Evolutionary conservation across 805 yeast genomes (phyloP).

Genomic region (Teunomyces lycoperdinae): DNA sequence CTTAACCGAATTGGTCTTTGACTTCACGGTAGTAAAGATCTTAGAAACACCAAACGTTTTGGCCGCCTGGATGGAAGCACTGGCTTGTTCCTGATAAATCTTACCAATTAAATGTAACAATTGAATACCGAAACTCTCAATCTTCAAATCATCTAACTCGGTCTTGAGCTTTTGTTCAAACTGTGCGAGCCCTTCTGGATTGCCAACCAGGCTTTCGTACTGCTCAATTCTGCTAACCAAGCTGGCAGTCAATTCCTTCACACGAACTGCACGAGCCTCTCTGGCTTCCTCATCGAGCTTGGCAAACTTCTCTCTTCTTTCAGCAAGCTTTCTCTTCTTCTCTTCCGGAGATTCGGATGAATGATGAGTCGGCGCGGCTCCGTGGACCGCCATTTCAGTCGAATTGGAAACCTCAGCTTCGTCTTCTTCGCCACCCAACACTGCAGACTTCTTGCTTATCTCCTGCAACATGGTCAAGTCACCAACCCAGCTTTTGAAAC

Average conservation of each 20-base stretch:
- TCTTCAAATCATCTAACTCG: constrained; percentile 78
- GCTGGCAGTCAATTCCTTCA: constrained; percentile 48
- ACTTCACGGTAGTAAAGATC: constrained; percentile 74
- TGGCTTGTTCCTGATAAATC: constrained; percentile 72
- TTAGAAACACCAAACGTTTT: constrained; percentile 87
- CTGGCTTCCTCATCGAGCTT: constrained; percentile 55
- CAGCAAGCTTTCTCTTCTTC: constrained; percentile 29
- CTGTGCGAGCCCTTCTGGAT: constrained; percentile 56
- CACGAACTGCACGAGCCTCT: constrained; percentile 47
- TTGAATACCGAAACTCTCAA: constrained; percentile 94
- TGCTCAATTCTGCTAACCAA: constrained; percentile 48
- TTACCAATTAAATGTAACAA: constrained; percentile 79
- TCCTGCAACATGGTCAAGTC: constrained; percentile 79
- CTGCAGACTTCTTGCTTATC: constrained; percentile 60
- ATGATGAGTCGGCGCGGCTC: background rate
- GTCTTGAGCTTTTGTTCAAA: constrained; percentile 50
- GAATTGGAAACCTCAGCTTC: constrained; percentile 5
- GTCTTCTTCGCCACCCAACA: constrained; percentile 39
- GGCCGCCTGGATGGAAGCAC: constrained; percentile 68
- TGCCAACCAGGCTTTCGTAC: constrained; percentile 57
- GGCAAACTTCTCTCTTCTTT: constrained; percentile 48
- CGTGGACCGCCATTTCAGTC: constrained; percentile 2
- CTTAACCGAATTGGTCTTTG: constrained; percentile 78
- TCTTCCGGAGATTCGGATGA: constrained; percentile 9
- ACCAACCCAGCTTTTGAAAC: constrained; percentile 80